phyloP scores from a whole-genome alignment of 2,329 filamentous ascomycete genomes.

The Trichoderma afroharzianum region DNA sequence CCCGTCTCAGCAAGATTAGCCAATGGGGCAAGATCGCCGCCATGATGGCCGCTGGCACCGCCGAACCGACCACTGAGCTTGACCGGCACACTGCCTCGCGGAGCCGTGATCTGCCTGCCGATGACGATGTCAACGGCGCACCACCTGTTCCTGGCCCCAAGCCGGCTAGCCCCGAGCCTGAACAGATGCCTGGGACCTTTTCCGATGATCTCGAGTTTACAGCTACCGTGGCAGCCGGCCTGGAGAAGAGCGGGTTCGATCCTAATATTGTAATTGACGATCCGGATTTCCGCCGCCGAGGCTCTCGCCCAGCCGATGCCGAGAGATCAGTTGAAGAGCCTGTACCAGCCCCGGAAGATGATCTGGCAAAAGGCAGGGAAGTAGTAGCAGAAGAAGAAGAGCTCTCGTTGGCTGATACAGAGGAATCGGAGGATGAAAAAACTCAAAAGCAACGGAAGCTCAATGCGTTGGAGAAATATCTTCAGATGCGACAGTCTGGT shows the following conservation, averaged over 20 bases:
- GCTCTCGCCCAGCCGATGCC: constrained; percentile 50
- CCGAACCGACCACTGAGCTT: constrained; percentile 35
- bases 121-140: constrained; percentile 30
- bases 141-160: constrained; percentile 57
- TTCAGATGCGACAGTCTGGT: constrained; percentile 6
- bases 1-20: constrained; percentile 38
- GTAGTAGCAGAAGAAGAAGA: constrained; percentile 24
- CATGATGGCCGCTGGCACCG: constrained; percentile 42
- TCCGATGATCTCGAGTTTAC: constrained; percentile 66
- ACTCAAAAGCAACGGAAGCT: constrained; percentile 5
- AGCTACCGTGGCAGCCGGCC: constrained; percentile 64
- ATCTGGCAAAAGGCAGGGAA: neutral
- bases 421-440: constrained; percentile 20
- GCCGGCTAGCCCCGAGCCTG: constrained; percentile 43
- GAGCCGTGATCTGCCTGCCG: constrained; percentile 17
- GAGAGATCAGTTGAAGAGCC: neutral
- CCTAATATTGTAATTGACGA: constrained; percentile 67
- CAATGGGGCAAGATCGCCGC: constrained; percentile 53
- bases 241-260: constrained; percentile 67
- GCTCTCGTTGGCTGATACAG: constrained; percentile 37
- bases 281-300: constrained; percentile 58
- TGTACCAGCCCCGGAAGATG: neutral
- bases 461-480: neutral
- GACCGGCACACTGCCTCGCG: constrained; percentile 20
- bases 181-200: constrained; percentile 62